These are phyloP conservation scores for Agarophyton chilense DNA, from an alignment of 23 red algal genomes.

Conservation along the genomic window DNA sequence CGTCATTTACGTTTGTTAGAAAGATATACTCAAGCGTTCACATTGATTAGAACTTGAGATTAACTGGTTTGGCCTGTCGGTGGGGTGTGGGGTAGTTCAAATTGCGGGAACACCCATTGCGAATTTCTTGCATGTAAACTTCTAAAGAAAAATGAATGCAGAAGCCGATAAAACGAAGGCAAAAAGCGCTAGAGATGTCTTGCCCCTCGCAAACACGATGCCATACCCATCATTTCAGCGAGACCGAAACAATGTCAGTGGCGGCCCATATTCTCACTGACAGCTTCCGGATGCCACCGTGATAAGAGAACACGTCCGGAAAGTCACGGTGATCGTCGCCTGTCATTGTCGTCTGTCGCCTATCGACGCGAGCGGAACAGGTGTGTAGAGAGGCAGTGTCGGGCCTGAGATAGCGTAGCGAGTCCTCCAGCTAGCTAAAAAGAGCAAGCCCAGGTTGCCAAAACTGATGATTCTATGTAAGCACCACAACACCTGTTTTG, in stretches of 20 bases:
- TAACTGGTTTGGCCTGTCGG: slow-evolving; percentile 5
- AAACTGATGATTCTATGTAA: background rate
- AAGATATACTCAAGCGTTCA: slow-evolving; percentile 83
- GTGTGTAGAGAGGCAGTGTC: background rate
- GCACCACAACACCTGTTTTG: background rate
- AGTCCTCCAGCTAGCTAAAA: too few species aligned
- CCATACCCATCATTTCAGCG: background rate
- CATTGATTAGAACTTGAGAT: slow-evolving; percentile 74
- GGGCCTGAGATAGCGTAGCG: background rate
- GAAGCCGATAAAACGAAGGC: too few species aligned
- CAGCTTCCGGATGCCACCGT: background rate
- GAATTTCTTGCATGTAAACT: slow-evolving; percentile 28
- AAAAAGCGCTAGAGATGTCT: too few species aligned
- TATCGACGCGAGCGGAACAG: background rate
- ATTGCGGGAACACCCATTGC: background rate
- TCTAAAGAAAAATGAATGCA: background rate
- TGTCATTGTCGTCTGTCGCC: background rate
- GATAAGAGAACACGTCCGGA: background rate
- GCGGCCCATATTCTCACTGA: background rate
- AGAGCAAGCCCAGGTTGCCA: too few species aligned
- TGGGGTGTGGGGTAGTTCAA: background rate
- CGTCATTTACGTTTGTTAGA: slow-evolving; percentile 82
- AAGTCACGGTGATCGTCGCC: background rate
- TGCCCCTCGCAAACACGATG: too few species aligned
- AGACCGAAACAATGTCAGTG: background rate